Evolutionary conservation across 2,329 filamentous ascomycete genomes (phyloP).

Genomic region (Aspergillus arachidicola): DNA sequence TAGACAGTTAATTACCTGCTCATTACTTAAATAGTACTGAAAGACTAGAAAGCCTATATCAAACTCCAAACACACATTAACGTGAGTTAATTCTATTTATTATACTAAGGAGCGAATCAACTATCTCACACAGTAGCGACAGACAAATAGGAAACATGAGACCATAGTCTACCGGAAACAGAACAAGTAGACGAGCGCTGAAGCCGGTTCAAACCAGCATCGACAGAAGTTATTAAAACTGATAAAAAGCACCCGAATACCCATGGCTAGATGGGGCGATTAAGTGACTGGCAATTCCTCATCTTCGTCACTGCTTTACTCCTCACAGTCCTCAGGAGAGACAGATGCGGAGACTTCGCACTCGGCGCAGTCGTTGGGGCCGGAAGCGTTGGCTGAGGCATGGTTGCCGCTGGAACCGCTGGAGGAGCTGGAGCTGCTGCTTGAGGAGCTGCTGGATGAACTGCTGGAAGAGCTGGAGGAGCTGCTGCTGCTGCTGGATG

Average conservation of each 20-base stretch:
- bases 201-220: no score
- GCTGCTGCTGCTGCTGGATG: neutral
- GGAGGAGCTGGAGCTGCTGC: neutral
- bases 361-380: neutral
- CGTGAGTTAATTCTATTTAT: neutral
- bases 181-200: no score
- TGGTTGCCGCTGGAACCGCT: neutral
- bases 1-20: no score
- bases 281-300: neutral
- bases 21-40: no score
- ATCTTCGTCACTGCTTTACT: neutral
- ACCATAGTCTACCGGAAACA: neutral
- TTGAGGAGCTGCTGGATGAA: neutral
- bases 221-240: neutral
- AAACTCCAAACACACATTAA: neutral
- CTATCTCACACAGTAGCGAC: neutral
- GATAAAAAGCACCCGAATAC: neutral
- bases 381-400: neutral
- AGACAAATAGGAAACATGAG: neutral
- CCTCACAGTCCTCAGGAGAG: neutral
- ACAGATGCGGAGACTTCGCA: neutral
- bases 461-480: neutral
- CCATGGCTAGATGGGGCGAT: no score
- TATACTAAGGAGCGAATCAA: neutral
- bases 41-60: no score